Base-by-base conservation (phyloP, 192 early-diverging fungal genomes). In the Coemansia sp. region DNA sequence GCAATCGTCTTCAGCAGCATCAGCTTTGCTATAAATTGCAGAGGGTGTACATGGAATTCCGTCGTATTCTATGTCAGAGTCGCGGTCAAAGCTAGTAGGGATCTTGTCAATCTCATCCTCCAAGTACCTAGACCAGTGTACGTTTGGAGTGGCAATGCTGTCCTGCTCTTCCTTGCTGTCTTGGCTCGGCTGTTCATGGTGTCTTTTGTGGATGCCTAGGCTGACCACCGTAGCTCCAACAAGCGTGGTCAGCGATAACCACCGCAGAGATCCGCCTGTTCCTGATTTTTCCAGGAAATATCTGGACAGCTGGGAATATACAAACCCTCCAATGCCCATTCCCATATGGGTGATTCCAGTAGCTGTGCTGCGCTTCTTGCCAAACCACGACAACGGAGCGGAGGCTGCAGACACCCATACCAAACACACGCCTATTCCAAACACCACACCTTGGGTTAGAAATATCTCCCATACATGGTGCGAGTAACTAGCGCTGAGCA, bases 311-410 rank as follows among this genome's bases (percentile, higher is more conserved):
- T 87, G 89, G 0, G 85, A 72, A 52, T 89, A 60, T 17, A 84
- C 74, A 2, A 89, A 70, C 8, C 87, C 88, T 28, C 88, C 88
- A 20, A 86, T 72, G 2, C 89, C 89, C 13, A 86, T 65, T 0
- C 89, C 89, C 55, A 85, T 85, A 19, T 88, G 86, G 0, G 88
- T 86, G 36, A 89, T 67, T 0, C 88, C 88, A 6, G 87, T 88
- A 9, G 84, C 88, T 27, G 89, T 25, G 1, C 84, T 83, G 7
- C 88, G 70, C 31, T 78, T 74, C 42, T 74, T 82, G n/a, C 44
- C 68, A 61, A 88, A 91, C 85, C 85, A 91, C 50, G 89, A 87
- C 1, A 84, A 77, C 1, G 88, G 87, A 4, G 87, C 63, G 0
- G 83, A 81, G 2, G 88, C 76, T 0, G 83, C 83, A 2, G 88